phyloP scores from a whole-genome alignment of 371 early-diverging fungal species.

The Nematocida sp. region DNA sequence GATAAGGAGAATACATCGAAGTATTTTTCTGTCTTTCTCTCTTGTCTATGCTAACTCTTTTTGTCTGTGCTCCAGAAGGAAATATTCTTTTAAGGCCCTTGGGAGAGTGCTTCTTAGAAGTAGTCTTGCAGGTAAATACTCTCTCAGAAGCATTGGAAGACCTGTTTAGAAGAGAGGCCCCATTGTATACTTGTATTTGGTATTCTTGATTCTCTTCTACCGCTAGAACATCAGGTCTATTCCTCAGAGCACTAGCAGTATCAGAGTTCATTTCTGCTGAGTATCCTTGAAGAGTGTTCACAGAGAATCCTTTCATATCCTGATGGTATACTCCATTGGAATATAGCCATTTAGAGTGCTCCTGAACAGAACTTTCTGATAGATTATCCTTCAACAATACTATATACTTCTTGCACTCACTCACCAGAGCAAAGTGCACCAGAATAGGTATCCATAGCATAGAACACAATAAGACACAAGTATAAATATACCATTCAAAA shows the following conservation, averaged over 20 bases:
- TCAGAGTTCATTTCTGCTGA: not conserved
- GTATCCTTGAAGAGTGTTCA: slow-evolving; percentile 23
- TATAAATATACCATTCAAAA: no score
- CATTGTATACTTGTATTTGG: not conserved
- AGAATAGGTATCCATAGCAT: no score
- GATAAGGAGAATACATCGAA: no score
- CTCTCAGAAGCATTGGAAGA: no score
- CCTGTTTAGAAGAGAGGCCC: no score
- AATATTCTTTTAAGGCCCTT: no score
- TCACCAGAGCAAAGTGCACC: not conserved
- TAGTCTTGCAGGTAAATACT: no score
- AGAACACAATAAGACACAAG: no score
- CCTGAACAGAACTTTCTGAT: not conserved
- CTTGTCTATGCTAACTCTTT: no score
- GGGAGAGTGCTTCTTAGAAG: no score
- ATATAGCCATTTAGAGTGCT: slow-evolving; percentile 26
- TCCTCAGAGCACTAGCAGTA: not conserved
- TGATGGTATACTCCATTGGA: not conserved
- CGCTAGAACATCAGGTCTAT: slow-evolving; percentile 14
- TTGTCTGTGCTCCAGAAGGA: no score
- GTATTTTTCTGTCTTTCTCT: not conserved
- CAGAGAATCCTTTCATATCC: slow-evolving; percentile 15
- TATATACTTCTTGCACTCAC: slow-evolving; percentile 18
- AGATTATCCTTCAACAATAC: slow-evolving; percentile 29
- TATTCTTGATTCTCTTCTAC: slow-evolving; percentile 45